A percentile compares a stretch with the other conserved stretches of the same genome.
These are phyloP conservation scores for Saxophila tyrrhenica DNA, from an alignment of 495 filamentous ascomycete genomes.

Conservation along the genomic window DNA sequence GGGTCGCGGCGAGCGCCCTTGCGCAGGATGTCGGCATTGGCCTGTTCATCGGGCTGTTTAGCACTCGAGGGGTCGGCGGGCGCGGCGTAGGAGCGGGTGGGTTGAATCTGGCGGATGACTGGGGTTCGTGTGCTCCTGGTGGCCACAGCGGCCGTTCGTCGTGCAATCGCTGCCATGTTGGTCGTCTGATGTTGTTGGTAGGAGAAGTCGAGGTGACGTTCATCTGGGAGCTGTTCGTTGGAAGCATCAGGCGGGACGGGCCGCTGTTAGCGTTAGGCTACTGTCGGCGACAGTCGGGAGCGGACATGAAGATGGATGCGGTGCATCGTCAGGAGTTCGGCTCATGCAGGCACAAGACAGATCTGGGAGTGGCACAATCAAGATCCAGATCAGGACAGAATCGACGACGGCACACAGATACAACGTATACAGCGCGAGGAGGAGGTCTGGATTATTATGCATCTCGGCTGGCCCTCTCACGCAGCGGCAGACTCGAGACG, in stretches of 20 bases:
- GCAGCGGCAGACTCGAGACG: too few relatives aligned
- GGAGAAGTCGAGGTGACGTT: too few relatives aligned
- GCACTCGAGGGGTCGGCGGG: not conserved
- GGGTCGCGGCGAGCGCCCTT: slow-evolving; percentile 65
- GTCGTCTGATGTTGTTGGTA: slow-evolving; percentile 1
- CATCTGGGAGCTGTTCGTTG: too few relatives aligned
- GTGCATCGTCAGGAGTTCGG: not conserved
- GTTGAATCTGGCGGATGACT: slow-evolving; percentile 1
- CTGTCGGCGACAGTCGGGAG: not conserved
- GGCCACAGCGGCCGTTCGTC: slow-evolving; percentile 27
- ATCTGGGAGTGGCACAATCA: not conserved
- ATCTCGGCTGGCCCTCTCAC: not conserved
- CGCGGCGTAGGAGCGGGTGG: slow-evolving; percentile 10
- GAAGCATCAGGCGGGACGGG: not conserved
- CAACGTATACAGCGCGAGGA: too few relatives aligned
- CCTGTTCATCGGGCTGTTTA: not conserved
- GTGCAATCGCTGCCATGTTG: slow-evolving; percentile 30
- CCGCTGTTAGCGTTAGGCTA: not conserved
- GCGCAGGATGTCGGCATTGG: slow-evolving; percentile 35
- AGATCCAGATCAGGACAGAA: not conserved
- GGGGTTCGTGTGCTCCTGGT: slow-evolving; percentile 17
- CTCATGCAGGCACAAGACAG: not conserved
- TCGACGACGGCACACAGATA: too few relatives aligned
- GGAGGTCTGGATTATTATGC: not conserved
- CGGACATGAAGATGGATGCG: not conserved